Conservation (phyloP, 2,329 filamentous ascomycete genomes). For the Aureobasidium sp. region DNA sequence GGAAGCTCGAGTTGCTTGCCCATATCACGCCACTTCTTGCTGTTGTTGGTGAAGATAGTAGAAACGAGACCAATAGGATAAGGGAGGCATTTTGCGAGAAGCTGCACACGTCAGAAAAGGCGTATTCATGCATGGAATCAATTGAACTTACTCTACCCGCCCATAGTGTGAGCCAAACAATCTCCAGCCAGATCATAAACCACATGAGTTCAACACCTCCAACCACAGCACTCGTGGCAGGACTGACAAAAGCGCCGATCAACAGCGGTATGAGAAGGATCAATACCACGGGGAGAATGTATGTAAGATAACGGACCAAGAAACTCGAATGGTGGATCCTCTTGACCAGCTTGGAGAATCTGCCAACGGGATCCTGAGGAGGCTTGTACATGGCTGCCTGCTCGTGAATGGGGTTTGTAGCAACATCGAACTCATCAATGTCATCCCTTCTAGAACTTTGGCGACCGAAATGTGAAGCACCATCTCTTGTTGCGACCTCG, state of each 20-base stretch:
- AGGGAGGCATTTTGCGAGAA: constrained; percentile 59
- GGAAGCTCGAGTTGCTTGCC: constrained; percentile 79
- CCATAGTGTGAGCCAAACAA: constrained; percentile 89
- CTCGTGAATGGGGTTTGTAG: constrained; percentile 63
- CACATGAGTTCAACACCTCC: constrained; percentile 75
- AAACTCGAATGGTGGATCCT: constrained; percentile 58
- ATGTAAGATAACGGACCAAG: constrained; percentile 62
- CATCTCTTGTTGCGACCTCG: constrained; percentile 32
- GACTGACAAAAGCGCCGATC: constrained; percentile 52
- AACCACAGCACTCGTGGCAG: constrained; percentile 45
- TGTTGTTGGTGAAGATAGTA: constrained; percentile 74
- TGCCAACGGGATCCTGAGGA: constrained; percentile 55
- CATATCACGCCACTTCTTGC: constrained; percentile 90
- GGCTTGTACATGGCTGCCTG: constrained; percentile 59
- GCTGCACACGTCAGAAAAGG: too few species aligned
- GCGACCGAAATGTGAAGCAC: constrained; percentile 41
- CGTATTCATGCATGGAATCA: too few species aligned
- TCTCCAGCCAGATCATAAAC: constrained; percentile 94
- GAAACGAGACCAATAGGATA: constrained; percentile 56
- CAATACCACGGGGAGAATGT: constrained; percentile 59
- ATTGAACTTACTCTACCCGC: constrained; percentile 44
- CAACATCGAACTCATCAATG: constrained; percentile 60
- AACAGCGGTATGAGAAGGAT: constrained; percentile 63
- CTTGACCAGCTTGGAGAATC: constrained; percentile 58
- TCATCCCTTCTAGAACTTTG: constrained; percentile 48